phyloP scores from a whole-genome alignment of 768 basidiomycete species.

The Auricularia heimuer region DNA sequence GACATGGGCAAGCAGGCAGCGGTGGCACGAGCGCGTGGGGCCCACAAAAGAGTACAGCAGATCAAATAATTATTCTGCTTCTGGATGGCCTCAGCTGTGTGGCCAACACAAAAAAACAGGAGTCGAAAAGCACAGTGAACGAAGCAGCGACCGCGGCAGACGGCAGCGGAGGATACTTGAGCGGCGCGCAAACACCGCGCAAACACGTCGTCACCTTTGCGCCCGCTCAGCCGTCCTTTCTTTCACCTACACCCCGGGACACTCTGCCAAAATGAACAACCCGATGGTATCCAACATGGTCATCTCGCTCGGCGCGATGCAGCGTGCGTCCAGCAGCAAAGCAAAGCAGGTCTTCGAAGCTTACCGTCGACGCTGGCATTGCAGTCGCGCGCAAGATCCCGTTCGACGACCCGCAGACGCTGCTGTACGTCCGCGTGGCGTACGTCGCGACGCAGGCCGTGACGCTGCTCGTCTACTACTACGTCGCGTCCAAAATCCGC shows the following conservation, averaged over 20 bases:
- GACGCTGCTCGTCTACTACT: slow-evolving; percentile 72
- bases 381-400: slow-evolving; percentile 85
- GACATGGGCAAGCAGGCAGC: too few relatives aligned
- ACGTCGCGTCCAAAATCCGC: slow-evolving; percentile 77
- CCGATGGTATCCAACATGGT: slow-evolving; percentile 70
- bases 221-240: neutral
- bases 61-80: too few relatives aligned
- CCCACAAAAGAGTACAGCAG: too few relatives aligned
- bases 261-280: slow-evolving; percentile 43
- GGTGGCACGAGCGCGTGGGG: too few relatives aligned
- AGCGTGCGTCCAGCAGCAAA: slow-evolving; percentile 34
- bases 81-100: too few relatives aligned
- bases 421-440: slow-evolving; percentile 73
- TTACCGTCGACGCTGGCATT: neutral
- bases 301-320: slow-evolving; percentile 91
- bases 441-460: slow-evolving; percentile 70
- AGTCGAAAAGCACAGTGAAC: too few relatives aligned
- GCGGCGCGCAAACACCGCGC: too few relatives aligned
- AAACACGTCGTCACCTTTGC: neutral
- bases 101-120: too few relatives aligned
- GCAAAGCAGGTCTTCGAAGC: neutral
- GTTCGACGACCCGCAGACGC: slow-evolving; percentile 77
- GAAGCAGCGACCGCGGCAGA: too few relatives aligned
- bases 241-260: neutral
- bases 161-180: too few relatives aligned